These are phyloP conservation scores for Crithidia sp. DNA, from an alignment of 208 protist species.

Conservation along the genomic window DNA sequence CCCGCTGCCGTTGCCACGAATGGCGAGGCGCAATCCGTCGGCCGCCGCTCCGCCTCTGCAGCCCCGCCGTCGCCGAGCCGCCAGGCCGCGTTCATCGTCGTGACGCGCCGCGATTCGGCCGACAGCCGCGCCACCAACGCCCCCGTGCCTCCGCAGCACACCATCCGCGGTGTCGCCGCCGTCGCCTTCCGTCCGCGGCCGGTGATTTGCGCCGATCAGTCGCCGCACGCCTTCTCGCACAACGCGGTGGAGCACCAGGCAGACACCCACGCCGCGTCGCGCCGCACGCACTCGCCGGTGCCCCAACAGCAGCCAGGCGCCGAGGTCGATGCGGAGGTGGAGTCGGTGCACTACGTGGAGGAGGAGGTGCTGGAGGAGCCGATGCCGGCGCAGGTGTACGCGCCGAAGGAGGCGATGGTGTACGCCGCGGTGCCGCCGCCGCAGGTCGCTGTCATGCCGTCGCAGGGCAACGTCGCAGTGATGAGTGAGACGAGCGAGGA, in stretches of 20 bases:
- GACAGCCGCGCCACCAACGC: background rate
- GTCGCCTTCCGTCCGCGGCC: conserved; percentile 14
- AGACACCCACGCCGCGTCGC: conserved; percentile 47
- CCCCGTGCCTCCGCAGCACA: conserved; percentile 32
- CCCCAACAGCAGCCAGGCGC: conserved; percentile 4
- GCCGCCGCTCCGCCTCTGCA: background rate
- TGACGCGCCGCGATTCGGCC: conserved; percentile 1
- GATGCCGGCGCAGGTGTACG: conserved; percentile 1
- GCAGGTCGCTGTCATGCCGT: background rate
- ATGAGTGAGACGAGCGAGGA: background rate
- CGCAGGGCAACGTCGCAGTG: background rate
- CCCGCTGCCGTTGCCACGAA: background rate
- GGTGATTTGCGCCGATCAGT: conserved; percentile 10
- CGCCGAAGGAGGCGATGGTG: background rate
- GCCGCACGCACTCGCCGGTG: conserved; percentile 47
- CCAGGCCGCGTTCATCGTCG: background rate
- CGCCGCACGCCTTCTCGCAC: conserved; percentile 4
- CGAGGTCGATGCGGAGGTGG: background rate
- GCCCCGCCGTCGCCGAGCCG: conserved; percentile 9
- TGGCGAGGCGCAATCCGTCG: background rate
- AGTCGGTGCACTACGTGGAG: background rate
- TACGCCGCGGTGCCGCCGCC: conserved; percentile 2
- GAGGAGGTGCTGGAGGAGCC: conserved; percentile 6
- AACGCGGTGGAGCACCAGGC: conserved; percentile 23
- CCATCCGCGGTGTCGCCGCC: conserved; percentile 28